A percentile compares a stretch with the other conserved stretches of the same genome.
Conservation (phyloP, 2,329 filamentous ascomycete species). For the Penicillium expansum region DNA sequence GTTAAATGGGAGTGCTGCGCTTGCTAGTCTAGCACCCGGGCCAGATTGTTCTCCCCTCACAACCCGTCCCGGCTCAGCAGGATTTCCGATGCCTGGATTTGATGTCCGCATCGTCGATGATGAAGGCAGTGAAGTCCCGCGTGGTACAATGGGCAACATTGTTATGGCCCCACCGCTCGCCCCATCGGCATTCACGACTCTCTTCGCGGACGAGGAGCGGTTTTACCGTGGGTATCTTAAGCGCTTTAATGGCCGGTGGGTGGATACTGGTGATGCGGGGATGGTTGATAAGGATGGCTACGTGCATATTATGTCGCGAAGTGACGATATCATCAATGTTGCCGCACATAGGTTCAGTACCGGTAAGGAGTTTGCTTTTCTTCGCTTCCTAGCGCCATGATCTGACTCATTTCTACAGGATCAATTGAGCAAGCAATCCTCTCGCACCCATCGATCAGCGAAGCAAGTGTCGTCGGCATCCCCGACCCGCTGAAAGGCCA, state of each 20-base stretch:
- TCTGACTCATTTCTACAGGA: slow-evolving; percentile 50
- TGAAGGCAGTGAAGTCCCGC: slow-evolving; percentile 66
- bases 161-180: slow-evolving; percentile 79
- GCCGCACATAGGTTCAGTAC: slow-evolving; percentile 88
- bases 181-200: slow-evolving; percentile 78
- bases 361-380: slow-evolving; percentile 51
- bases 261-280: slow-evolving; percentile 89
- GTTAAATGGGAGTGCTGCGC: slow-evolving; percentile 60
- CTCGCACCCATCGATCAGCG: slow-evolving; percentile 72
- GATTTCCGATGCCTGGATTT: slow-evolving; percentile 88
- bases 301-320: slow-evolving; percentile 61
- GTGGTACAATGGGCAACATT: slow-evolving; percentile 83
- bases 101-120: slow-evolving; percentile 84
- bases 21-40: slow-evolving; percentile 25
- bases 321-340: slow-evolving; percentile 93
- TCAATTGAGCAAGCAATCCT: slow-evolving; percentile 89
- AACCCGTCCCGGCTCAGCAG: slow-evolving; percentile 81
- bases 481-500: slow-evolving; percentile 86
- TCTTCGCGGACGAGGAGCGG: slow-evolving; percentile 81
- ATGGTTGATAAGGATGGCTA: slow-evolving; percentile 74
- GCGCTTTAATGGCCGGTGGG: slow-evolving; percentile 75
- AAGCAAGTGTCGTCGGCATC: slow-evolving; percentile 82
- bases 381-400: not conserved
- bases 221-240: slow-evolving; percentile 85
- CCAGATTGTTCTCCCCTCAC: slow-evolving; percentile 48